Evolutionary conservation across 1,284 basidiomycete species (phyloP).

Genomic region (Fistulinella cinereoalba): DNA sequence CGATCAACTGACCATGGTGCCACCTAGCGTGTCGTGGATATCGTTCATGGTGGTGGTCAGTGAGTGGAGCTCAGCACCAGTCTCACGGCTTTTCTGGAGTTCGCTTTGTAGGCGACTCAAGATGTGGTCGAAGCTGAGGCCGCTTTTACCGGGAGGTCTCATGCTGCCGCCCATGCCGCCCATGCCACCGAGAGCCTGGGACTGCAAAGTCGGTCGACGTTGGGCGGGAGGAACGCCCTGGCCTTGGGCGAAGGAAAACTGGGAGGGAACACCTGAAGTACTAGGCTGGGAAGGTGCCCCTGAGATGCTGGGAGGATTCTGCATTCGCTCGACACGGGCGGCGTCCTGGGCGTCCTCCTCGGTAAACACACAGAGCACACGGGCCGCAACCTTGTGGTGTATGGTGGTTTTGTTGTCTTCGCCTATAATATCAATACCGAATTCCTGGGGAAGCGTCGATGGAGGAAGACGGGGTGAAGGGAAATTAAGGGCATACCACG

Average conservation of each 20-base stretch:
- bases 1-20: conserved; percentile 60
- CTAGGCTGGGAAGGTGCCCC: conserved; percentile 29
- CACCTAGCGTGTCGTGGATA: conserved; percentile 90
- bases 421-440: conserved; percentile 97
- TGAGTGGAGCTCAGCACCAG: conserved; percentile 82
- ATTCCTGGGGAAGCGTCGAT: conserved; percentile 67
- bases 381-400: conserved; percentile 97
- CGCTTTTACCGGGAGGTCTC: conserved; percentile 70
- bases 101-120: conserved; percentile 80
- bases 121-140: conserved; percentile 82
- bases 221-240: conserved; percentile 39
- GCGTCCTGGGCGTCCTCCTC: conserved; percentile 81
- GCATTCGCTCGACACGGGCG: conserved; percentile 57
- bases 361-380: conserved; percentile 84
- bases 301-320: conserved; percentile 18
- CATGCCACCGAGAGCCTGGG: conserved; percentile 61
- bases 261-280: conserved; percentile 27
- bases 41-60: conserved; percentile 85
- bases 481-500: conserved; percentile 50
- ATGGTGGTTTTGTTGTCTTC: conserved; percentile 99
- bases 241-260: conserved; percentile 38
- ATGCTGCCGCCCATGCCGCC: conserved; percentile 72
- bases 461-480: background rate
- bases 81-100: conserved; percentile 91
- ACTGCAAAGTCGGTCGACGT: conserved; percentile 54